Evolutionary conservation across 352 stramenopile species (phyloP).

Genomic region (Pythium diclinum): DNA sequence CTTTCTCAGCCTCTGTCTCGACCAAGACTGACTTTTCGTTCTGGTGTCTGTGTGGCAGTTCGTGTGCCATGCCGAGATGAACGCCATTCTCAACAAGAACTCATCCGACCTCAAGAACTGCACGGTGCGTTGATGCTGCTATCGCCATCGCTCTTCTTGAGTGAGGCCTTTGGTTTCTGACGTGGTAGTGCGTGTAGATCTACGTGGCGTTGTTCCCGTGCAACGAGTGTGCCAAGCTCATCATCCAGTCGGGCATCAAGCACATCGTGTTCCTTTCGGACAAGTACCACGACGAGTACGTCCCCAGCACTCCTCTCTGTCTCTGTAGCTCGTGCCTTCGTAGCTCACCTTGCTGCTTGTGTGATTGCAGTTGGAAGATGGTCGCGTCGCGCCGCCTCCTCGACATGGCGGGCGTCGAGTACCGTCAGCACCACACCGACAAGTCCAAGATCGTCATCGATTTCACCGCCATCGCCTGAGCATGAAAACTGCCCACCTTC

Average conservation of each 20-base stretch:
- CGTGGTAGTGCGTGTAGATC: slow-evolving; percentile 48
- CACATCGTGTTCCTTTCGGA: slow-evolving; percentile 96
- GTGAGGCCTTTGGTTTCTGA: neutral
- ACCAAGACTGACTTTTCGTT: slow-evolving; percentile 2
- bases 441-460: slow-evolving; percentile 63
- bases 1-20: neutral
- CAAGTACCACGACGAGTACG: slow-evolving; percentile 91
- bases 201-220: slow-evolving; percentile 99
- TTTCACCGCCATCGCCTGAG: slow-evolving; percentile 34
- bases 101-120: slow-evolving; percentile 91
- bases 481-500: too few species aligned
- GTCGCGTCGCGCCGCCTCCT: slow-evolving; percentile 83
- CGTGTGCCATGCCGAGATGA: slow-evolving; percentile 99
- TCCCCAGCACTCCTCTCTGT: slow-evolving; percentile 13
- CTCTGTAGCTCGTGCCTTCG: neutral
- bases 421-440: slow-evolving; percentile 57
- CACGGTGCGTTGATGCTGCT: slow-evolving; percentile 42
- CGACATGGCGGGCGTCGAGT: slow-evolving; percentile 78
- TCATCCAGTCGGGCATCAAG: slow-evolving; percentile 96
- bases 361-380: slow-evolving; percentile 75
- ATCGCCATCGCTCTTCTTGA: neutral
- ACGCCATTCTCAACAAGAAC: slow-evolving; percentile 99
- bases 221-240: slow-evolving; percentile 99
- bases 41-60: slow-evolving; percentile 59
- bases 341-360: slow-evolving; percentile 5